Percentiles rank a stretch among this genome's conserved stretches.
Evolutionary conservation across 805 yeast species (phyloP).

Genomic region (Yarrowia sp.): DNA sequence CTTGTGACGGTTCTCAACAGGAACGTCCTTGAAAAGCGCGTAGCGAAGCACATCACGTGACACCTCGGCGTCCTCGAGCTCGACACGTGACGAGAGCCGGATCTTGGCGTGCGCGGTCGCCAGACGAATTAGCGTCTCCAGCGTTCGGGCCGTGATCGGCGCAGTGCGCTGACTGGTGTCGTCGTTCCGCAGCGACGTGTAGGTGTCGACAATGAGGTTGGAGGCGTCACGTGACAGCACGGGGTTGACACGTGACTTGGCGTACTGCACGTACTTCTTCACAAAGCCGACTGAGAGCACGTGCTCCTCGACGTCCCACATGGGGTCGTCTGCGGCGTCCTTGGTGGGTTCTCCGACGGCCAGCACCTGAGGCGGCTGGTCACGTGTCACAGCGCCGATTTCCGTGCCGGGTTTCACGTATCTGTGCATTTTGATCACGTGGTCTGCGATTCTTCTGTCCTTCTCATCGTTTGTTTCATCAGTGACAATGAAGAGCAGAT

Average conservation of each 20-base stretch:
- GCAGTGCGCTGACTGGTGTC: slow-evolving; percentile 63
- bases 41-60: slow-evolving; percentile 86
- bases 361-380: slow-evolving; percentile 68
- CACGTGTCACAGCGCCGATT: slow-evolving; percentile 94
- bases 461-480: slow-evolving; percentile 87
- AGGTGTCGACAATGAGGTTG: slow-evolving; percentile 78
- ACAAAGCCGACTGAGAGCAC: slow-evolving; percentile 82
- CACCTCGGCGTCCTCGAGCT: slow-evolving; percentile 76
- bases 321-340: slow-evolving; percentile 55
- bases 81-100: slow-evolving; percentile 79
- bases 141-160: slow-evolving; percentile 97
- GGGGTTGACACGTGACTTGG: slow-evolving; percentile 87
- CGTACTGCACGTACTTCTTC: slow-evolving; percentile 91
- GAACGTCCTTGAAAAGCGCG: slow-evolving; percentile 81
- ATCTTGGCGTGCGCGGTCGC: slow-evolving; percentile 97
- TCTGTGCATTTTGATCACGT: slow-evolving; percentile 92
- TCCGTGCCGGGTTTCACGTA: slow-evolving; percentile 84
- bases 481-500: slow-evolving; percentile 91
- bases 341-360: slow-evolving; percentile 77
- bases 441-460: slow-evolving; percentile 90
- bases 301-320: slow-evolving; percentile 53
- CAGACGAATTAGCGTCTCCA: slow-evolving; percentile 92
- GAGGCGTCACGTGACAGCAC: slow-evolving; percentile 78
- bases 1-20: slow-evolving; percentile 51
- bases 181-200: slow-evolving; percentile 82